Evolutionary conservation across 108 stramenopile genomes (phyloP), one percentile per base, ranked within the genome.

Genomic region (Pseudonitzschia delicatissima): DNA sequence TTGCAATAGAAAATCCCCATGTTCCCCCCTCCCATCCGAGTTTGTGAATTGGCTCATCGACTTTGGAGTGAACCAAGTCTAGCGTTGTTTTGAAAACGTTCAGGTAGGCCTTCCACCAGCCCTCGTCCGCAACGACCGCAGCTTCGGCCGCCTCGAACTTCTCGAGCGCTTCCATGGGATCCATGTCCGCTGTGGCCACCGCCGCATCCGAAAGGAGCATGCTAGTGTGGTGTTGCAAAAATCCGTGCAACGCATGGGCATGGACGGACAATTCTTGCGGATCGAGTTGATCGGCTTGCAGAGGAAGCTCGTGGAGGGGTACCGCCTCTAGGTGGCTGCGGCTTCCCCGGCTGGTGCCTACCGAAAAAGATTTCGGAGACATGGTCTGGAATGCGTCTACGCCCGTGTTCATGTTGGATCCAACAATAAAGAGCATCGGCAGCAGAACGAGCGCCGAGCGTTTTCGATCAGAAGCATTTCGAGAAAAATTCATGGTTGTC

Each of bases 1-100:
- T 15, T 40, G 87, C 87, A 67, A 91, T 91, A 6, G 90, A 82
- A 15, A 86, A 67, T 27, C 90, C 90, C 87, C 87, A 92, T 20
- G 90, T 88, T 66, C 88, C 86, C 2, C 90, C 90, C 50, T 72
- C 60, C 48, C 68, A 82, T 39, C 79, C 64, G 31, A 87, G 70
- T 23, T 12, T 15, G 32, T 55, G 53, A 33, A 55, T 55, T 2
- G 90, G 86, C 28, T 45, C 77, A 66, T 88, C 86, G 51, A 92
- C 82, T 8, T 73, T 71, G 31, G 68, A 68, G 62, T 92, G 91
- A 13, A 92, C 84, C 36, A 72, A 78, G 8, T 68, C 65, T 18
- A 92, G 39, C 12, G 73, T 42, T 0, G 20, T 66, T 44, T 82
- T 82, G 78, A 82, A 86, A n/a, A 86, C 32, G 42, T 80, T 82